A percentile compares a stretch with the other conserved stretches of the same genome.
Conservation (phyloP, 371 early-diverging fungal species). For the Mortierella sp. region DNA sequence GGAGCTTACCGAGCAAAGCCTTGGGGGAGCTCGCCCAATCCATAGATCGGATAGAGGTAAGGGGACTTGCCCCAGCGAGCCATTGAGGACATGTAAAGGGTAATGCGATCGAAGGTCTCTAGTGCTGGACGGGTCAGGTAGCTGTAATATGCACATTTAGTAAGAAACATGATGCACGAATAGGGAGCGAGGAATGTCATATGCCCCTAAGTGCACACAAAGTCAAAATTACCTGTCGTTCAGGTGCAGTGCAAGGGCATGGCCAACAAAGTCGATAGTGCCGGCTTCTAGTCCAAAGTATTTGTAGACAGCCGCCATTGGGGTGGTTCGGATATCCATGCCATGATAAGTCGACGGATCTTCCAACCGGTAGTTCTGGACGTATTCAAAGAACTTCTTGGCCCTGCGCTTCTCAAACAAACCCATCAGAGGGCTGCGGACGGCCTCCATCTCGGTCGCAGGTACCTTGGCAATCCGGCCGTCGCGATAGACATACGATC, state of each 20-base stretch:
- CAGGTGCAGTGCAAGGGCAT: slow-evolving; percentile 97
- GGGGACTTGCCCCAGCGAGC: slow-evolving; percentile 98
- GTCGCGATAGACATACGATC: slow-evolving; percentile 94
- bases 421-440: slow-evolving; percentile 90
- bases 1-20: slow-evolving; percentile 93
- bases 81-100: slow-evolving; percentile 95
- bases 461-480: slow-evolving; percentile 97
- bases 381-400: slow-evolving; percentile 97
- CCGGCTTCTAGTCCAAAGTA: slow-evolving; percentile 93
- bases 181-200: neutral
- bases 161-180: neutral
- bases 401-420: slow-evolving; percentile 96
- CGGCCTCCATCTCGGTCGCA: slow-evolving; percentile 89
- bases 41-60: slow-evolving; percentile 99
- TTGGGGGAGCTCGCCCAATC: slow-evolving; percentile 99
- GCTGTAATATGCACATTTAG: slow-evolving; percentile 11
- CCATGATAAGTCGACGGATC: slow-evolving; percentile 88
- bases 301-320: slow-evolving; percentile 94
- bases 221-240: slow-evolving; percentile 75
- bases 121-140: slow-evolving; percentile 91
- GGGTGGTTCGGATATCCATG: slow-evolving; percentile 77
- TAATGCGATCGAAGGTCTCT: slow-evolving; percentile 94
- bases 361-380: slow-evolving; percentile 85
- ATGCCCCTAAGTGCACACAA: neutral
- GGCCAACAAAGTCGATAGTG: slow-evolving; percentile 98